Percentiles rank a stretch among this genome's conserved stretches.
phyloP scores from a whole-genome alignment of 208 protist genomes.

The Angomonas deanei region DNA sequence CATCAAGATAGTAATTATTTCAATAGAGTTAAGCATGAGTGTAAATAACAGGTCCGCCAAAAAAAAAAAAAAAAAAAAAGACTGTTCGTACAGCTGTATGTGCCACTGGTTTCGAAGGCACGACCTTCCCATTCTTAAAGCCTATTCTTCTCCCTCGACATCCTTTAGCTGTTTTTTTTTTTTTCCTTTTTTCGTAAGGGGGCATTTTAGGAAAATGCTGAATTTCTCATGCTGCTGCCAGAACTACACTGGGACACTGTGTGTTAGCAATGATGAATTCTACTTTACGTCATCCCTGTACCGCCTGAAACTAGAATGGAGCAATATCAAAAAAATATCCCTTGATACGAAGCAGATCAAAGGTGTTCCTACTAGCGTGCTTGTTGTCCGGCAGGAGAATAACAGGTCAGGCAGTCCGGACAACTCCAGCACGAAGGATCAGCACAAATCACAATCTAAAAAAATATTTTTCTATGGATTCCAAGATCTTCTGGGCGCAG shows the following conservation, averaged over 20 bases:
- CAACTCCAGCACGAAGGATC: slow-evolving; percentile 6
- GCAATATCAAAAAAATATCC: slow-evolving; percentile 49
- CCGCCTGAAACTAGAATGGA: slow-evolving; percentile 51
- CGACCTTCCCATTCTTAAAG: too few relatives aligned
- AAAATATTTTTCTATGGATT: slow-evolving; percentile 73
- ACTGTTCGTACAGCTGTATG: too few relatives aligned
- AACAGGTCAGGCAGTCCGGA: slow-evolving; percentile 12
- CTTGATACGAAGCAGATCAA: slow-evolving; percentile 73
- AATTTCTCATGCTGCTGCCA: slow-evolving; percentile 66
- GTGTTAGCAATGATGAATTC: slow-evolving; percentile 33
- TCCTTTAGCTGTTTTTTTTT: slow-evolving; percentile 3
- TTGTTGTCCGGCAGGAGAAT: slow-evolving; percentile 44
- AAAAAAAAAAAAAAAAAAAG: too few relatives aligned
- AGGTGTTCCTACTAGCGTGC: slow-evolving; percentile 60
- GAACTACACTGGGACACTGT: slow-evolving; percentile 55
- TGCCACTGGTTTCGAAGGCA: too few relatives aligned
- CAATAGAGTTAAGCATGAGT: too few relatives aligned
- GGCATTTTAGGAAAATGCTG: slow-evolving; percentile 11
- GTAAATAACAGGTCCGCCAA: too few relatives aligned
- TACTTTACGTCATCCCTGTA: slow-evolving; percentile 56
- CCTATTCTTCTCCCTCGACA: too few relatives aligned
- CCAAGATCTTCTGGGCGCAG: slow-evolving; percentile 61
- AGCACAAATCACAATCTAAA: slow-evolving; percentile 14
- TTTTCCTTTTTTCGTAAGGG: not conserved
- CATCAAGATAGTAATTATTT: too few relatives aligned